A percentile compares a stretch with the other conserved stretches of the same genome.
phyloP scores from a whole-genome alignment of 2,329 filamentous ascomycete genomes.

The Penicillium hordei region DNA sequence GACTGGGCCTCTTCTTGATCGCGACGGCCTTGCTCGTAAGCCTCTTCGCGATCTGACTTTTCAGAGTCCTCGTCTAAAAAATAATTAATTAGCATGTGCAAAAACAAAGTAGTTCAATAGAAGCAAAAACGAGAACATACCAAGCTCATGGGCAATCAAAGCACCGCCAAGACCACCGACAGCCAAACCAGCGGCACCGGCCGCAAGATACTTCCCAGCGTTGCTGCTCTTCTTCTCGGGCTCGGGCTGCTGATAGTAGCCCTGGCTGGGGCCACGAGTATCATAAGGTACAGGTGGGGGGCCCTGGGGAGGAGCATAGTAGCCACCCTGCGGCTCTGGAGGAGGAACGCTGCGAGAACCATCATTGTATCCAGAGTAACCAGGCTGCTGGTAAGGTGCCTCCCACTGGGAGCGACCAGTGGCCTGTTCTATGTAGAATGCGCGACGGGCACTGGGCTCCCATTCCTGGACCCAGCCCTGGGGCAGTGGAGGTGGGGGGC shows the following conservation, averaged over 20 bases:
- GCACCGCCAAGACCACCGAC: conserved; percentile 59
- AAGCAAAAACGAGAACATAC: conserved; percentile 43
- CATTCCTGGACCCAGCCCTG: conserved; percentile 64
- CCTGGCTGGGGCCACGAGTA: conserved; percentile 9
- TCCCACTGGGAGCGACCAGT: conserved; percentile 66
- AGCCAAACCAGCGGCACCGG: conserved; percentile 59
- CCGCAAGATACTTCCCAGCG: conserved; percentile 54
- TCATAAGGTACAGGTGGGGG: conserved; percentile 25
- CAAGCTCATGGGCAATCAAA: conserved; percentile 55
- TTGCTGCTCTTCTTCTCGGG: conserved; percentile 46
- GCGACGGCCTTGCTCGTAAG: conserved; percentile 22
- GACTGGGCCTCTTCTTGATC: conserved; percentile 15
- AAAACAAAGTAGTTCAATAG: not conserved
- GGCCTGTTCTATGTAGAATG: conserved; percentile 64
- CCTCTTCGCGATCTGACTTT: conserved; percentile 18
- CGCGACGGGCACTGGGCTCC: conserved; percentile 61
- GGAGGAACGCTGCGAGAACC: conserved; percentile 28
- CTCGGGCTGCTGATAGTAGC: conserved; percentile 17
- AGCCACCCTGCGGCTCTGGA: conserved; percentile 23
- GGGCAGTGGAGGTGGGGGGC: conserved; percentile 54
- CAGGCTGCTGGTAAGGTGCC: conserved; percentile 43
- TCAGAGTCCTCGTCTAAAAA: conserved; percentile 15
- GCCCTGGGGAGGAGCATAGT: conserved; percentile 22
- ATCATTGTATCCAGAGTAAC: conserved; percentile 24
- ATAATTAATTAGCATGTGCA: not conserved